phyloP scores from a whole-genome alignment of 129 eudicot genomes.

The Centrapalus pauciflorus region DNA sequence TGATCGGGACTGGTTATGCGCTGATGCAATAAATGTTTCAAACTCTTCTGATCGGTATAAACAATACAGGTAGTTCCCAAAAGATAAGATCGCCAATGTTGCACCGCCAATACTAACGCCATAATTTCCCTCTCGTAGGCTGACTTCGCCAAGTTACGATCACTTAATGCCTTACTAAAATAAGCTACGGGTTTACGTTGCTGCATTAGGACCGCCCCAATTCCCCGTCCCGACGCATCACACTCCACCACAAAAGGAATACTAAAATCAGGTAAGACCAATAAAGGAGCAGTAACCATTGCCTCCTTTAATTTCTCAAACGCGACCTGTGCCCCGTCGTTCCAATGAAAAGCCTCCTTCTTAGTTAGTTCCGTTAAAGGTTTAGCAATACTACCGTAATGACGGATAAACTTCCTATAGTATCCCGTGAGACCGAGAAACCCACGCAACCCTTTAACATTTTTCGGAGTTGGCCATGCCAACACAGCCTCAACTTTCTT shows the following conservation, averaged over 20 bases:
- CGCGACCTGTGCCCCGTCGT: background rate
- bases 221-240: background rate
- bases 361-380: background rate
- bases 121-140: background rate
- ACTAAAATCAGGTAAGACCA: background rate
- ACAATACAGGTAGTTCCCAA: background rate
- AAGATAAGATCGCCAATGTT: background rate
- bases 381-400: background rate
- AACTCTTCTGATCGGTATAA: background rate
- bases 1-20: no score
- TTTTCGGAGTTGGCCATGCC: background rate
- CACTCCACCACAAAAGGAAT: background rate
- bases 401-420: background rate
- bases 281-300: background rate
- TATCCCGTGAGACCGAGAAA: background rate
- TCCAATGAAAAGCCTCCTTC: background rate
- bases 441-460: background rate
- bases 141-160: background rate
- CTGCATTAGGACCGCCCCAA: background rate
- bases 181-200: background rate
- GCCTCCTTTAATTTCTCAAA: background rate
- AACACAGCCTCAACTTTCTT: background rate
- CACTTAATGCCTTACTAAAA: background rate
- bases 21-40: background rate
- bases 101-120: background rate